Percentiles rank a stretch among this genome's conserved stretches.
Conservation (phyloP, 768 basidiomycete genomes). For the Suillus sp. region DNA sequence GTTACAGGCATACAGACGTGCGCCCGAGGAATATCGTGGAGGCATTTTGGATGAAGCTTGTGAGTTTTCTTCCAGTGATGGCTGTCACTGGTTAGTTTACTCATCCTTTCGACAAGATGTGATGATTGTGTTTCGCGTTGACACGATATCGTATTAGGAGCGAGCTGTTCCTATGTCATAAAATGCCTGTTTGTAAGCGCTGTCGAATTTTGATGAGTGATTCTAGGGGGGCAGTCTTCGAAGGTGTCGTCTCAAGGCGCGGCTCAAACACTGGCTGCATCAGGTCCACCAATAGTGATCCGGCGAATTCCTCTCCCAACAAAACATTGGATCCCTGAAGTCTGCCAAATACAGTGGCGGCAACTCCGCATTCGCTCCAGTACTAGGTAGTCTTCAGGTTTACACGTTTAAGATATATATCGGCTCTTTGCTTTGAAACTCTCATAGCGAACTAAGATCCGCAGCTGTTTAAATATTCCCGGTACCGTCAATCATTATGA, state of each 20-base stretch:
- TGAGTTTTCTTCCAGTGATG: slow-evolving; percentile 15
- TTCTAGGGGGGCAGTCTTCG: neutral
- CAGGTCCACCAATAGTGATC: neutral
- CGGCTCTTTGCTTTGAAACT: too few relatives aligned
- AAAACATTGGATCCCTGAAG: neutral
- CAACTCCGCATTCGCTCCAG: neutral
- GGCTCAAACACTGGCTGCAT: neutral
- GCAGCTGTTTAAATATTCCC: too few relatives aligned
- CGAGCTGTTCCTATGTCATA: slow-evolving; percentile 8
- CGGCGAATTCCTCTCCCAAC: neutral
- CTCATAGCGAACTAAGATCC: too few relatives aligned
- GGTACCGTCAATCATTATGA: too few relatives aligned
- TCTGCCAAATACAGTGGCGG: neutral
- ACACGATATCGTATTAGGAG: neutral
- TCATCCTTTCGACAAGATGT: slow-evolving; percentile 15
- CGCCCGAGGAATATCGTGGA: slow-evolving; percentile 28
- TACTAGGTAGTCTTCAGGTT: too few relatives aligned
- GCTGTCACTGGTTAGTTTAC: neutral
- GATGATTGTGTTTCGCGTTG: slow-evolving; percentile 7
- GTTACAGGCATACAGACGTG: slow-evolving; percentile 29
- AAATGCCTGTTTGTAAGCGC: neutral
- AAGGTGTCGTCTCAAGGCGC: neutral
- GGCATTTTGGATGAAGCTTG: slow-evolving; percentile 33
- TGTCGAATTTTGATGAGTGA: neutral
- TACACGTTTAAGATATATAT: too few relatives aligned